These are phyloP conservation scores for Akanthomyces uredinophilus DNA, from an alignment of 2,329 filamentous ascomycete species.

Conservation along the genomic window DNA sequence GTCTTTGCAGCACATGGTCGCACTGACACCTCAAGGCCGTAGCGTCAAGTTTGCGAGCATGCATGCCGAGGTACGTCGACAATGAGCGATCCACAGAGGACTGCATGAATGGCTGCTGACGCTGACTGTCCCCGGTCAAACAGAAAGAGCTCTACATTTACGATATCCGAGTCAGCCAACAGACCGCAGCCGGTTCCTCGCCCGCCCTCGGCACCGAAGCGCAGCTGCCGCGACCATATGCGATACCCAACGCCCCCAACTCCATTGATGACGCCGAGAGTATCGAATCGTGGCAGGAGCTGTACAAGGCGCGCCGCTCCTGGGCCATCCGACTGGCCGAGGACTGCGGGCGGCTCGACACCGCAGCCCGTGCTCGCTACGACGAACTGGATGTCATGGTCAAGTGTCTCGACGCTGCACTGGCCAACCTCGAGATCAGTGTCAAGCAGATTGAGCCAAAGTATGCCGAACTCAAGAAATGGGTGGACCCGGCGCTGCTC, in stretches of 20 bases:
- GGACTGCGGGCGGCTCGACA: constrained; percentile 62
- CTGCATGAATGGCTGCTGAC: constrained; percentile 6
- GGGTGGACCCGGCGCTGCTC: constrained; percentile 61
- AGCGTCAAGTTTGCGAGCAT: constrained; percentile 77
- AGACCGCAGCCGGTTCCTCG: constrained; percentile 42
- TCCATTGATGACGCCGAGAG: constrained; percentile 74
- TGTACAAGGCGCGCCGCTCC: constrained; percentile 73
- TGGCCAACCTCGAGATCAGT: constrained; percentile 76
- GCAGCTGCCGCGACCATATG: constrained; percentile 49
- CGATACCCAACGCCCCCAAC: constrained; percentile 68
- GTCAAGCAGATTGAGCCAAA: constrained; percentile 67
- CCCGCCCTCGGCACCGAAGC: constrained; percentile 43
- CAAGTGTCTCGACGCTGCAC: constrained; percentile 75
- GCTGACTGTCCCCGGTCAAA: constrained; percentile 29
- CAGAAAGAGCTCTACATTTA: constrained; percentile 90
- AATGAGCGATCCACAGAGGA: neutral
- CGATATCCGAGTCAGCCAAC: constrained; percentile 69
- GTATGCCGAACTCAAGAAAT: constrained; percentile 64
- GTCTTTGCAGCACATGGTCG: constrained; percentile 71
- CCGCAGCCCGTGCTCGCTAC: constrained; percentile 59
- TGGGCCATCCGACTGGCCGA: constrained; percentile 73
- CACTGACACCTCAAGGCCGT: constrained; percentile 79
- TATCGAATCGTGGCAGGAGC: constrained; percentile 78
- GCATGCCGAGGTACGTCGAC: constrained; percentile 63
- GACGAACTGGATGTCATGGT: constrained; percentile 71